Evolutionary conservation across 768 basidiomycete species (phyloP).

Genomic region (Lactarius trivialis): DNA sequence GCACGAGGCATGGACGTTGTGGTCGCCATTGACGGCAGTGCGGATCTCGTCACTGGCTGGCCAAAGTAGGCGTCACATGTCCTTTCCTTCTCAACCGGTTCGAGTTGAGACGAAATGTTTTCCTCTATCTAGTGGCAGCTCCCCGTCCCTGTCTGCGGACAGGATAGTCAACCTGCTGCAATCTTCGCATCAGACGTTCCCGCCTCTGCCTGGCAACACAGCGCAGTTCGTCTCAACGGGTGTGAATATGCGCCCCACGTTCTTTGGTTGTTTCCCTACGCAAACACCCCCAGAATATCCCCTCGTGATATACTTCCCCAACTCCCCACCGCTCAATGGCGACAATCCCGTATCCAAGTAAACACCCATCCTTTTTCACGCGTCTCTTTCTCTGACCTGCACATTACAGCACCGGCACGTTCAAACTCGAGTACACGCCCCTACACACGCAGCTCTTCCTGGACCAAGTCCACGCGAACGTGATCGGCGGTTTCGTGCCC

Average conservation of each 20-base stretch:
- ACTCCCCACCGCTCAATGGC: slow-evolving; percentile 62
- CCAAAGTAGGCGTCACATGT: slow-evolving; percentile 46
- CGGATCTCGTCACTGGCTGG: slow-evolving; percentile 53
- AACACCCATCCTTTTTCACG: neutral
- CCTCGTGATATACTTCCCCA: slow-evolving; percentile 69
- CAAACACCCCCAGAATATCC: slow-evolving; percentile 51
- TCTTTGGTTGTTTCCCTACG: slow-evolving; percentile 69
- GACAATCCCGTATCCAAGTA: slow-evolving; percentile 62
- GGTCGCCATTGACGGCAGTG: slow-evolving; percentile 63
- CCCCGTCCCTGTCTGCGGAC: slow-evolving; percentile 38
- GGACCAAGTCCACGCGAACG: slow-evolving; percentile 51
- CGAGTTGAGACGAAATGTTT: slow-evolving; percentile 6
- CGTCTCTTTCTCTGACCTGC: neutral
- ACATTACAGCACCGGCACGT: slow-evolving; percentile 44
- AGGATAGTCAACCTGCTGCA: slow-evolving; percentile 41
- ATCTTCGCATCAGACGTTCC: slow-evolving; percentile 53
- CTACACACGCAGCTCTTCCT: slow-evolving; percentile 52
- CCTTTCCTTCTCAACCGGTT: neutral
- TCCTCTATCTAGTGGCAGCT: slow-evolving; percentile 44
- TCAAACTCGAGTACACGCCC: slow-evolving; percentile 52
- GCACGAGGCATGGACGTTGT: slow-evolving; percentile 66
- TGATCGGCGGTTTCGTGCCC: slow-evolving; percentile 53
- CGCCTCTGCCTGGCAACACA: slow-evolving; percentile 50
- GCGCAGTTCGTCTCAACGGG: slow-evolving; percentile 52
- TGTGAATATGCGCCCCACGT: slow-evolving; percentile 61